These are phyloP conservation scores for Metroxylon sagu DNA, from an alignment of 176 grass and related monocot genomes.

Conservation along the genomic window DNA sequence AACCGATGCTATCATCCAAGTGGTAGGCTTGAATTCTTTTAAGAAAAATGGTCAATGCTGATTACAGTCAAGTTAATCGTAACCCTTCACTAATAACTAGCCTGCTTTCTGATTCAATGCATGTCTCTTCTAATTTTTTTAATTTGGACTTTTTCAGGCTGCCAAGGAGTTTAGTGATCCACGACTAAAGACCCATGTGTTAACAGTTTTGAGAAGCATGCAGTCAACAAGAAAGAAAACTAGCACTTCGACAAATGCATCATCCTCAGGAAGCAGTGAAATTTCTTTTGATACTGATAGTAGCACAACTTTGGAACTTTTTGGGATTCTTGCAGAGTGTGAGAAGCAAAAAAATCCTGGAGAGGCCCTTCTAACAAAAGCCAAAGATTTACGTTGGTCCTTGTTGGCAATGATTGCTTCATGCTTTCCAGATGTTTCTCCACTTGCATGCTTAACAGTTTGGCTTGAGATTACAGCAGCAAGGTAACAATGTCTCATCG, in stretches of 20 bases:
- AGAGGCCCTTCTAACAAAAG: slow-evolving; percentile 68
- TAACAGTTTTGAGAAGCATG: slow-evolving; percentile 74
- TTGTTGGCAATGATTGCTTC: slow-evolving; percentile 85
- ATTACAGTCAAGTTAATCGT: too few relatives aligned
- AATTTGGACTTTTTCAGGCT: slow-evolving; percentile 45
- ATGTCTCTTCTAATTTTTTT: not conserved
- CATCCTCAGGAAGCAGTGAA: slow-evolving; percentile 41
- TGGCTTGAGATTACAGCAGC: slow-evolving; percentile 93
- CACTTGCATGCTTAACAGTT: slow-evolving; percentile 64
- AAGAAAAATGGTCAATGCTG: too few relatives aligned
- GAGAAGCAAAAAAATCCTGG: slow-evolving; percentile 89
- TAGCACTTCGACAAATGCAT: slow-evolving; percentile 27
- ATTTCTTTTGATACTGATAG: slow-evolving; percentile 27
- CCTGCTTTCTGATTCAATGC: too few relatives aligned
- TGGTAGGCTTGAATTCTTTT: slow-evolving; percentile 40
- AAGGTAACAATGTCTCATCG: slow-evolving; percentile 40
- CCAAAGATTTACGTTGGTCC: slow-evolving; percentile 79
- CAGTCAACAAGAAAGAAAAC: slow-evolving; percentile 54
- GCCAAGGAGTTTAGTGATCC: slow-evolving; percentile 75
- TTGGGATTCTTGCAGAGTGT: slow-evolving; percentile 58
- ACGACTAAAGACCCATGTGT: slow-evolving; percentile 70
- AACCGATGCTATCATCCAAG: slow-evolving; percentile 64
- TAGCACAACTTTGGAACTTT: slow-evolving; percentile 55
- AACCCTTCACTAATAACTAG: too few relatives aligned
- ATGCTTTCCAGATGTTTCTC: slow-evolving; percentile 75